These are phyloP conservation scores for Sporothrix inflata DNA, from an alignment of 2,329 filamentous ascomycete species.

Conservation along the genomic window DNA sequence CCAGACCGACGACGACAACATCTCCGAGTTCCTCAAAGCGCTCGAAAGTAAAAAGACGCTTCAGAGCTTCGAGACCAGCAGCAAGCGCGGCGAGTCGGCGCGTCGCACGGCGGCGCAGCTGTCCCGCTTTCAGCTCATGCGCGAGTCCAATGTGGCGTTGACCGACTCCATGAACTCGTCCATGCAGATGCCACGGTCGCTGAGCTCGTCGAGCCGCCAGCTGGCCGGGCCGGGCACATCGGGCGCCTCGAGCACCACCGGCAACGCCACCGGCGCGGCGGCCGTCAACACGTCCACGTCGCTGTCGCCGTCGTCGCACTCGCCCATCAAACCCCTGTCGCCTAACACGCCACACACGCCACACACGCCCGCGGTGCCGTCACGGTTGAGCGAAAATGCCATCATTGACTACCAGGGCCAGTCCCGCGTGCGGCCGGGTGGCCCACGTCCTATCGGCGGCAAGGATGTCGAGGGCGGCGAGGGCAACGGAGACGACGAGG, in stretches of 20 bases:
- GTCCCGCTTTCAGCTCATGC: slow-evolving; percentile 84
- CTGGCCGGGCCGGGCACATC: slow-evolving; percentile 57
- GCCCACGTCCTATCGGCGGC: neutral
- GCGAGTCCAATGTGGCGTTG: slow-evolving; percentile 83
- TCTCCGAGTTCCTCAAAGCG: slow-evolving; percentile 88
- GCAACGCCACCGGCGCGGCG: slow-evolving; percentile 33
- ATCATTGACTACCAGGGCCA: slow-evolving; percentile 67
- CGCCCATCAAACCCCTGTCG: slow-evolving; percentile 85
- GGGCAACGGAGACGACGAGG: slow-evolving; percentile 31
- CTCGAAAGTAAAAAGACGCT: slow-evolving; percentile 88
- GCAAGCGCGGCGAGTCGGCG: slow-evolving; percentile 69
- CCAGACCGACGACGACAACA: slow-evolving; percentile 83
- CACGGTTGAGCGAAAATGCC: slow-evolving; percentile 87
- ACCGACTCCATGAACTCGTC: slow-evolving; percentile 95
- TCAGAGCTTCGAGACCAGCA: slow-evolving; percentile 72
- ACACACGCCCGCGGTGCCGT: slow-evolving; percentile 91
- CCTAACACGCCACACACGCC: slow-evolving; percentile 92
- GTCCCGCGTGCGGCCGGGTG: slow-evolving; percentile 37
- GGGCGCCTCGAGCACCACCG: slow-evolving; percentile 10
- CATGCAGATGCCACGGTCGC: slow-evolving; percentile 79
- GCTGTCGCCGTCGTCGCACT: slow-evolving; percentile 76
- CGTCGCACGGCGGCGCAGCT: slow-evolving; percentile 79
- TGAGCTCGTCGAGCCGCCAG: slow-evolving; percentile 69
- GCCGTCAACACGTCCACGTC: slow-evolving; percentile 58
- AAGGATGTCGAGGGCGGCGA: neutral